Percentiles rank a stretch among this genome's conserved stretches.
These are phyloP conservation scores for Cryphonectria radicalis DNA, from an alignment of 2,329 filamentous ascomycete genomes.

Conservation along the genomic window DNA sequence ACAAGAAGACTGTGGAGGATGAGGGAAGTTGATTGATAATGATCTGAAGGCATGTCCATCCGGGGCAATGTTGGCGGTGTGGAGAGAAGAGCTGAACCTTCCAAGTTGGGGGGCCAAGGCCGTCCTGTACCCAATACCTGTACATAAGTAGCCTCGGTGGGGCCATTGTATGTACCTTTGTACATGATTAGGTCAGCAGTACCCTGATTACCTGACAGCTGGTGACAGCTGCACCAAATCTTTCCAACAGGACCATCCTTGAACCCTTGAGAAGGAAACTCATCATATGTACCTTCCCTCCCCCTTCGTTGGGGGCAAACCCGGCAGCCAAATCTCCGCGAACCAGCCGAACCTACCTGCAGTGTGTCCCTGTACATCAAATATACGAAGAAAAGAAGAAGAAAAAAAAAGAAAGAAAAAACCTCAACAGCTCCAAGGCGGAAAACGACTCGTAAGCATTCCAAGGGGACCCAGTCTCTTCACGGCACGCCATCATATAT, in stretches of 20 bases:
- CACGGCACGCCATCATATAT: not conserved
- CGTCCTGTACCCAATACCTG: not conserved
- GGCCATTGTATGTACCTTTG: not conserved
- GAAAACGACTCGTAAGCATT: not conserved
- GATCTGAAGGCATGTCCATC: not conserved
- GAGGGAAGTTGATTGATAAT: too few relatives aligned
- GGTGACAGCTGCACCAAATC: not conserved
- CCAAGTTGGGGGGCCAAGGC: not conserved
- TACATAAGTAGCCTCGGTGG: not conserved
- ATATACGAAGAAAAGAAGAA: not conserved
- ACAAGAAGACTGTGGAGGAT: too few relatives aligned
- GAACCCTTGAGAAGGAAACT: not conserved
- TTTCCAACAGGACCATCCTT: too few relatives aligned
- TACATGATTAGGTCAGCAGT: not conserved
- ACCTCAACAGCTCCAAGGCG: too few relatives aligned
- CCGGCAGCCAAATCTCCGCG: conserved; percentile 6
- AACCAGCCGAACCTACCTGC: conserved; percentile 12
- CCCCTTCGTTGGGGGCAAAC: not conserved
- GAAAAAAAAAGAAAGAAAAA: too few relatives aligned
- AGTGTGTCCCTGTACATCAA: conserved; percentile 2
- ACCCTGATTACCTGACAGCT: not conserved
- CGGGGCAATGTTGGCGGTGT: not conserved
- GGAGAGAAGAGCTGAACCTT: conserved; percentile 1
- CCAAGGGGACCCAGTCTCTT: not conserved
- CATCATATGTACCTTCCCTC: not conserved